Evolutionary conservation across 805 yeast genomes (phyloP), one percentile per base, ranked within the genome.

Genomic region (Spencermartinsiella europaea): DNA sequence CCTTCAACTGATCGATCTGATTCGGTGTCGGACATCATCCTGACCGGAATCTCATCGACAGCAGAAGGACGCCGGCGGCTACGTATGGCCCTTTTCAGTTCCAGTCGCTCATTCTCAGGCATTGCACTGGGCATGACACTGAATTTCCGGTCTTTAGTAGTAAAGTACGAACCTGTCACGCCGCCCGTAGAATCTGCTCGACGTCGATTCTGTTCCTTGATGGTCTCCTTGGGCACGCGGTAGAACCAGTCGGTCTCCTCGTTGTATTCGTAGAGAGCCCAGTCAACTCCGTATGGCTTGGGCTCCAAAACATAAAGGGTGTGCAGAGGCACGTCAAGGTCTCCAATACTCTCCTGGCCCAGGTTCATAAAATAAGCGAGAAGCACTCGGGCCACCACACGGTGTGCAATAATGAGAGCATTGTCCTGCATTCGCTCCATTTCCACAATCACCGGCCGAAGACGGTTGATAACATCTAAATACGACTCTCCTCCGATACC

Each of bases 401-500:
- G 75, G 63, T 91, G 99, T 1, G 95, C 81, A 0, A 91, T 76
- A 19, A 91, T 75, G 39, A 90, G 67, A 28, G 88, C 77, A 63
- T 90, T 95, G 57, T 88, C 95, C 7, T 86, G 83, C 38, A 95
- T 86, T 53, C 99, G 73, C 63, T 91, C 99, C 41, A 93, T 77
- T 64, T 91, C 99, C 10, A 88, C 88, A 52, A 91, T 91, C 16
- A 91, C 78, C 1, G 97, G 95, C 50, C 95, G 74, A 47, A 91
- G 73, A 51, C 99, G 74, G 54, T 89, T 87, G 59, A 93, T 83
- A 10, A 93, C 99, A 66, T 91, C 98, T 55, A 91, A 68, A 57
- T 91, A 91, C 0, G 95, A 85, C 65, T 91, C 99, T 15, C 99
- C 99, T 5, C 98, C 97, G 42, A 88, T 85, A 3, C 99, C 99